Evolutionary conservation across 2,329 filamentous ascomycete species (phyloP).

Genomic region (Botrytis fragariae): DNA sequence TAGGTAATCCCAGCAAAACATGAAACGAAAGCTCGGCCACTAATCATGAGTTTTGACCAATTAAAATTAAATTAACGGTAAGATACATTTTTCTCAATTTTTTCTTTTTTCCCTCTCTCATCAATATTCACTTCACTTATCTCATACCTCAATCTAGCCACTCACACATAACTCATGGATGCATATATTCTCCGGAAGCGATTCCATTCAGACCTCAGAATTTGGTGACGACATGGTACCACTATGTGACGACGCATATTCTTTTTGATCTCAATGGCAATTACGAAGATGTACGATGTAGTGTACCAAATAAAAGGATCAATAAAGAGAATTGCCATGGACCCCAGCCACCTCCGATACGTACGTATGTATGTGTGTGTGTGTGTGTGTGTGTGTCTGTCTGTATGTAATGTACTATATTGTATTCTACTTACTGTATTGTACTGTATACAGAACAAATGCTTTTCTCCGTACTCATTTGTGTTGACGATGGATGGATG

Average conservation of each 20-base stretch:
- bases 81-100: too few species aligned
- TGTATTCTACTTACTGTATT: not conserved
- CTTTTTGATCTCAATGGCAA: not conserved
- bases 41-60: not conserved
- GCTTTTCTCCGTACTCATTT: conserved; percentile 16
- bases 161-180: not conserved
- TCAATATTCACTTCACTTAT: not conserved
- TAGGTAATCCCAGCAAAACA: conserved; percentile 15
- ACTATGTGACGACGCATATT: not conserved
- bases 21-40: conserved; percentile 18
- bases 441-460: conserved; percentile 5
- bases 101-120: not conserved
- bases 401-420: conserved; percentile 4
- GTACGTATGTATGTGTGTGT: not conserved
- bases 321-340: not conserved
- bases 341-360: conserved; percentile 4
- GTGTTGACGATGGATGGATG: conserved; percentile 18
- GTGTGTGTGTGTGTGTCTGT: not conserved
- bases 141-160: not conserved
- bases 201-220: conserved; percentile 2
- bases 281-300: conserved; percentile 1
- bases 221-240: conserved; percentile 3
- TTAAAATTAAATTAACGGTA: not conserved
- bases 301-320: not conserved
- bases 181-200: conserved; percentile 3